Evolutionary conservation across 2,329 filamentous ascomycete genomes (phyloP), one percentile per base, ranked within the genome.

Genomic region (Macrophomina pseudophaseolina): DNA sequence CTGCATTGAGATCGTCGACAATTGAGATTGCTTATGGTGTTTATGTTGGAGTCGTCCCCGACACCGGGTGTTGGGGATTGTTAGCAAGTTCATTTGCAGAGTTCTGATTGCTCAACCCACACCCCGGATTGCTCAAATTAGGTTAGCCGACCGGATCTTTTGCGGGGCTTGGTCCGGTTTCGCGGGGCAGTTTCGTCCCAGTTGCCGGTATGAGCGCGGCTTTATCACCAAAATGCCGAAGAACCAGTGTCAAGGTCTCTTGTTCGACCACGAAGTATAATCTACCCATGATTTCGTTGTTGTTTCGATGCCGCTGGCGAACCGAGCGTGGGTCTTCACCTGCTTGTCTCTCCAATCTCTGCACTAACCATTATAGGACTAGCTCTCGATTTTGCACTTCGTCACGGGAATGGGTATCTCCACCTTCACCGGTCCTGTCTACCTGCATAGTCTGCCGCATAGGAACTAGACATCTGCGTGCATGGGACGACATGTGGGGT

Each of bases 1-100:
- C 40, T 60, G 56, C 18, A 14, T 18, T 60, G 8, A 14, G 16
- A n/a, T 40, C 23, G 14, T 33, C 4, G 30, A 35, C 5, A 12
- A 5, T 16, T 12, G 23, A 16, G 40, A 6, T 8, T 38, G 52
- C 16, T 16, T 5, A 16, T 62, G 38, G 28, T 23, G 42, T 62
- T 49, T 35, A n/a, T 35, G 28, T 6, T 49, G 56, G 48, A 35
- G 18, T 14, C 14, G 5, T 2, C 54, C 7, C 54, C 54, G 54
- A 59, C 54, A 59, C 54, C 54, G 54, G 54, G 46, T 46, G 38
- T 44, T 46, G 54, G 23, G 23, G 12, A 60, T 35, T 60, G 56
- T 60, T 42, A 60, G 42, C 56, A 60, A 9, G 16, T 11, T n/a
- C 16, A 11, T 18, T 42, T 60, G 16, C 12, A 5, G 38, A 30